Conservation (phyloP, 2,329 filamentous ascomycete genomes). For the Mycosphaerella arachidis region DNA sequence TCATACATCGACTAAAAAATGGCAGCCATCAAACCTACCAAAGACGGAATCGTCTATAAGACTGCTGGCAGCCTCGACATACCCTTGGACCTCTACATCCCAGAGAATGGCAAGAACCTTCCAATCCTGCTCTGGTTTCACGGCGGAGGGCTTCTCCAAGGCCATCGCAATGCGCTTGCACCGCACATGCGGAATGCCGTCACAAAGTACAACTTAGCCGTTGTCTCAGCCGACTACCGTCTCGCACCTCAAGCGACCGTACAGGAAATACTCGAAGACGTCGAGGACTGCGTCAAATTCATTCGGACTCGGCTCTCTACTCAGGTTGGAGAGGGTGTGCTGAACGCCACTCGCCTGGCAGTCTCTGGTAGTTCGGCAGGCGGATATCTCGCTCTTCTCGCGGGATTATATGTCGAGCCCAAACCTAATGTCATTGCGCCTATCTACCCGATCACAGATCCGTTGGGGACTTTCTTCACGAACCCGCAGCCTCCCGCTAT, state of each 20-base stretch:
- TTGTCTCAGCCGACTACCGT: constrained; percentile 32
- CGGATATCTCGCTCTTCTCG: constrained; percentile 30
- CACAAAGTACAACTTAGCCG: constrained; percentile 22
- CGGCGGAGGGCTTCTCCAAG: constrained; percentile 31
- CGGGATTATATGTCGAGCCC: constrained; percentile 30
- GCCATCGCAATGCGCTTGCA: constrained; percentile 20
- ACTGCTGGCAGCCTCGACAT: constrained; percentile 20
- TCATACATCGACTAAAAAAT: constrained; percentile 1
- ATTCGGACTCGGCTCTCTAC: constrained; percentile 21
- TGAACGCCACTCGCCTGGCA: constrained; percentile 24
- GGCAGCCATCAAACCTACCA: constrained; percentile 15
- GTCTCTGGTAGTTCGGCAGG: constrained; percentile 30
- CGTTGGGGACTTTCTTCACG: constrained; percentile 30
- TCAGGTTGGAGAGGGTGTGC: constrained; percentile 10
- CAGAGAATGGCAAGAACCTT: constrained; percentile 14
- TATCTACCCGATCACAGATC: constrained; percentile 34
- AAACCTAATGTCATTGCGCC: constrained; percentile 31
- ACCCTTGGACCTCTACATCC: constrained; percentile 22
- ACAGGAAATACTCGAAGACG: constrained; percentile 29
- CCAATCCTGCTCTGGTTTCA: constrained; percentile 26
- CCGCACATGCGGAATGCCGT: constrained; percentile 27
- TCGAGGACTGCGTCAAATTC: constrained; percentile 28
- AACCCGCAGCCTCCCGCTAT: constrained; percentile 25
- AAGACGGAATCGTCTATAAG: constrained; percentile 24
- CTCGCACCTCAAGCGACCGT: constrained; percentile 31